phyloP scores from a whole-genome alignment of 1,284 basidiomycete genomes.

The Cryptococcus hybrid region DNA sequence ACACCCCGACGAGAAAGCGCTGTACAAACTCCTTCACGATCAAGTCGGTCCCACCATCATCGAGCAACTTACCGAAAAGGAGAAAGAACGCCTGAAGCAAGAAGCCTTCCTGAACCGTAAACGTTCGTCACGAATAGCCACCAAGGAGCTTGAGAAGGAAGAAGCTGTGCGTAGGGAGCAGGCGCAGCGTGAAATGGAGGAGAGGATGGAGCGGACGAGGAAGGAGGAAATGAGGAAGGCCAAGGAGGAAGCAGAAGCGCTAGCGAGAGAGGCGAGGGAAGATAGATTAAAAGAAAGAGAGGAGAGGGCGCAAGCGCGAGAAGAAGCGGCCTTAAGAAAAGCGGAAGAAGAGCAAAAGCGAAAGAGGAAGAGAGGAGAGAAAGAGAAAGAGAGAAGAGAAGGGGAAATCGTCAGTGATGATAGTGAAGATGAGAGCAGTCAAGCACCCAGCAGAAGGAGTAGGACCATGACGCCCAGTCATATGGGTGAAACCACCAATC shows the following conservation, averaged over 20 bases:
- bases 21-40: conserved; percentile 50
- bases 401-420: conserved; percentile 18
- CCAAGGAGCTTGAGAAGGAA: conserved; percentile 54
- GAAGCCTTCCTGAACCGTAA: conserved; percentile 53
- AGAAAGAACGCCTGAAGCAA: conserved; percentile 49
- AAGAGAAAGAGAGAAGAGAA: conserved; percentile 35
- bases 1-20: conserved; percentile 53
- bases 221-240: conserved; percentile 39
- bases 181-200: conserved; percentile 51
- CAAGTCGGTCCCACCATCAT: conserved; percentile 52
- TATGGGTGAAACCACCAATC: not conserved
- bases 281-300: conserved; percentile 51
- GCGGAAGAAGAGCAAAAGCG: conserved; percentile 43
- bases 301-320: conserved; percentile 49
- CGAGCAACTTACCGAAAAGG: conserved; percentile 45
- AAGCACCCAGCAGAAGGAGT: not conserved
- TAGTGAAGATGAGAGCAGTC: conserved; percentile 12
- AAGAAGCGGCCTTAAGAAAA: conserved; percentile 46
- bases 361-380: conserved; percentile 45
- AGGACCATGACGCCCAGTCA: not conserved
- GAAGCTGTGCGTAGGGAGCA: conserved; percentile 47
- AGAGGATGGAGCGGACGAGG: conserved; percentile 50
- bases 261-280: conserved; percentile 49
- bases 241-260: conserved; percentile 38
- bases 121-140: conserved; percentile 55